Evolutionary conservation across 2,329 filamentous ascomycete species (phyloP), one percentile per base, ranked within the genome.

Genomic region (Anisogramma anomala): DNA sequence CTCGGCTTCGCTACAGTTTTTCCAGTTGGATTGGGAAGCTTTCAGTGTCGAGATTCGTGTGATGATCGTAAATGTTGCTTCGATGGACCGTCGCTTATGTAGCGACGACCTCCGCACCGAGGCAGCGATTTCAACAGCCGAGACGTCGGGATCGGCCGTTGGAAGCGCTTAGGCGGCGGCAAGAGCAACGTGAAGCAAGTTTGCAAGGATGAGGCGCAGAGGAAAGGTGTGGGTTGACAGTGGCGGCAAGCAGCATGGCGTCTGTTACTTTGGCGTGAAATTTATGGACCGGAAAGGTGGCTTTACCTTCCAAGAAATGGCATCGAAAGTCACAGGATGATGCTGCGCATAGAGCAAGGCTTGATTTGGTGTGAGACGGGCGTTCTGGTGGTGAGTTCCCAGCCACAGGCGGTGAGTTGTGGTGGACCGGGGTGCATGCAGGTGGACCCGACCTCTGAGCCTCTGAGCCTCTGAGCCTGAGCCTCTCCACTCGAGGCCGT

Each of bases 331-430:
- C 10, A 18, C 11, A 20, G 9, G 13, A n/a, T n/a, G n/a, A n/a
- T n/a, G n/a, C n/a, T n/a, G n/a, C n/a, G n/a, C n/a, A n/a, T n/a
- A n/a, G n/a, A n/a, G n/a, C n/a, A n/a, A n/a, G n/a, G 26, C 18
- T 14, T 37, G 33, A 32, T 19, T 38, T 26, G 14, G 17, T 13
- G 28, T 14, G 20, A 35, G 41, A 13, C 27, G 44, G 41, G 43
- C 41, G 45, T 44, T 33, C 41, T 34, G 37, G 41, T 44, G 41
- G 41, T 41, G 34, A 32, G 37, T 35, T 43, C 15, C 41, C 45
- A 44, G 41, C 41, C 41, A 47, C 45, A 44, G 28, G 45, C 45
- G 45, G 45, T 47, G 45, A 47, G 41, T n/a, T n/a, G n/a, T n/a
- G n/a, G n/a, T n/a, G n/a, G n/a, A n/a, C n/a, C n/a, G n/a, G n/a